Evolutionary conservation across 495 filamentous ascomycete species (phyloP), one percentile per base, ranked within the genome.

Genomic region (Bathelium albidoporum): DNA sequence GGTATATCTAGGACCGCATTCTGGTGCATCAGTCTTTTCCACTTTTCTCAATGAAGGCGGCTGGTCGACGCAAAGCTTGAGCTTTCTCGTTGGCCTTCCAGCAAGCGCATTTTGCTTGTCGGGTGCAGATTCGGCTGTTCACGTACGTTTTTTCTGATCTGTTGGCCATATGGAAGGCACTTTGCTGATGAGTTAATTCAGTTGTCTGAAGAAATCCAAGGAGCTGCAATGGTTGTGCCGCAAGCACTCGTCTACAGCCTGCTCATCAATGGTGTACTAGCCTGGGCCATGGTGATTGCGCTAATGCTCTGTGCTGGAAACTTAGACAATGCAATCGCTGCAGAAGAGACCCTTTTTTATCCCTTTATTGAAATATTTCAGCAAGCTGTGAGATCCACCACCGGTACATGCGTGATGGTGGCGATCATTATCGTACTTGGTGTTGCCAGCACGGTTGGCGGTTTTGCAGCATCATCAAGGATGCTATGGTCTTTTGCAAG

Each of bases 331-430:
- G 66, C 39, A 5, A 14, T 67, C 2, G 60, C 36, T 16, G 36
- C 36, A 5, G 0, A 41, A 16, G 7, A 7, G 7, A 41, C 36
- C 16, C 36, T 41, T 5, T 5, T 5, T 7, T 77, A 83, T 1
- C 82, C 83, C 0, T 75, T 84, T 36, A 63, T 83, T 36, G 75
- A 81, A 36, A 74, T 85, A 1, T 84, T 81, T 69, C 71, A 79
- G 61, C 78, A 84, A 61, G 83, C 80, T 0, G 65, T 80, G 1
- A 66, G 71, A 0, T 80, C 73, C 52, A 76, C 73, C 32, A 75
- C 75, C 9, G 82, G 78, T 2, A 79, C 83, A 0, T 79, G 81
- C 58, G 78, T 79, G 4, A 62, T 84, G 18, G 78, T 73, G 60
- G 63, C 67, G 5, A 64, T 67, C 29, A 60, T 75, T 16, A 66